Percentiles rank a stretch among this genome's conserved stretches.
Evolutionary conservation across 2,329 filamentous ascomycete species (phyloP).

Genomic region (Lanzia echinophila): DNA sequence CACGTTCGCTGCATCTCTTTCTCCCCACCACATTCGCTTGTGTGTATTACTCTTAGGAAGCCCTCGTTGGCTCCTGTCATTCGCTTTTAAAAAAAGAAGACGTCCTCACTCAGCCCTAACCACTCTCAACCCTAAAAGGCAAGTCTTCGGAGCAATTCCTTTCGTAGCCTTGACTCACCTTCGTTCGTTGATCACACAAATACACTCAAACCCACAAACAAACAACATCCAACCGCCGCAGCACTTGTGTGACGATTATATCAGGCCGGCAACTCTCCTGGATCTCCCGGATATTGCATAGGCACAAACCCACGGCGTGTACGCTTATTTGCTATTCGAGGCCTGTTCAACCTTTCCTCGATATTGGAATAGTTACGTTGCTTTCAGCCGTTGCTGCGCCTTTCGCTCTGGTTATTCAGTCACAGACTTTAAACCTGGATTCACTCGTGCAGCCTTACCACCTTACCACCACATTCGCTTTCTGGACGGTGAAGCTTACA

Average conservation of each 20-base stretch:
- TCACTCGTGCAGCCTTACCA: constrained; percentile 23
- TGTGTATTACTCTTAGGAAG: constrained; percentile 45
- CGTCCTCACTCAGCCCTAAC: constrained; percentile 25
- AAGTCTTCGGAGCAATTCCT: constrained; percentile 26
- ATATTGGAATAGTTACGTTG: constrained; percentile 24
- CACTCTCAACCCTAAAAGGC: constrained; percentile 14
- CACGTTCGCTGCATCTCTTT: constrained; percentile 13
- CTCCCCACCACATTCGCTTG: constrained; percentile 28
- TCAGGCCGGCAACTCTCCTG: constrained; percentile 7
- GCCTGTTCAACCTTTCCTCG: constrained; percentile 6
- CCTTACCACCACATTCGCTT: constrained; percentile 26
- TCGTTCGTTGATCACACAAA: constrained; percentile 12
- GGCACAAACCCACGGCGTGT: constrained; percentile 11
- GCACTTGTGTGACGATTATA: constrained; percentile 10
- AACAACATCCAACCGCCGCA: not conserved
- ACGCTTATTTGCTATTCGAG: constrained; percentile 22
- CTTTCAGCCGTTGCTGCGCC: constrained; percentile 23
- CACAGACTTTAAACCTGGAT: constrained; percentile 11
- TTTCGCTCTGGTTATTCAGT: constrained; percentile 15
- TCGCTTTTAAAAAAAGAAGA: constrained; percentile 47
- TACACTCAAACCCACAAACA: constrained; percentile 5
- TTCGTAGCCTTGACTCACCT: constrained; percentile 17
- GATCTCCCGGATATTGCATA: not conserved
- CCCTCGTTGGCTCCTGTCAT: constrained; percentile 70
- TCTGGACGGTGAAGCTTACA: constrained; percentile 16